These are phyloP conservation scores for Podospora pseudocomata DNA, from an alignment of 495 filamentous ascomycete species.

Conservation along the genomic window DNA sequence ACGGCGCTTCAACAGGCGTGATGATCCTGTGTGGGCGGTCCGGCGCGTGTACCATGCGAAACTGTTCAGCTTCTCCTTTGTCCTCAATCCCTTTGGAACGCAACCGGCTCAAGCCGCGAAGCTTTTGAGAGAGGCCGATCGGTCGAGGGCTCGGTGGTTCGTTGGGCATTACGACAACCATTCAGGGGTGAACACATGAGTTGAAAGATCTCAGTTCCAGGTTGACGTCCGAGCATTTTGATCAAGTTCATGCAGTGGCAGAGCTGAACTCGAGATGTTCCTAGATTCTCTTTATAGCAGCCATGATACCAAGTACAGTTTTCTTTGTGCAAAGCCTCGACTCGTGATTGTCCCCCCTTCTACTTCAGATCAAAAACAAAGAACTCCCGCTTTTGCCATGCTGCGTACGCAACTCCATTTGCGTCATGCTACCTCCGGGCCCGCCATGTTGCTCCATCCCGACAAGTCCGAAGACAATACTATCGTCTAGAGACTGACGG, in stretches of 20 bases:
- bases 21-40: slow-evolving; percentile 21
- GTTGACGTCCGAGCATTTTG: neutral
- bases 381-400: neutral
- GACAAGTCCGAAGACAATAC: neutral
- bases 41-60: slow-evolving; percentile 30
- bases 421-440: neutral
- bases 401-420: neutral
- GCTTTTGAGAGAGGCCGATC: slow-evolving; percentile 20
- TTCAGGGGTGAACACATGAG: neutral
- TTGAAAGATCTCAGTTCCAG: neutral
- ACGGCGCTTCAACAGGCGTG: slow-evolving; percentile 21
- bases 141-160: slow-evolving; percentile 6
- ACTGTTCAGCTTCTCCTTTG: slow-evolving; percentile 13
- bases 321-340: neutral
- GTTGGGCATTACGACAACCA: slow-evolving; percentile 2
- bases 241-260: neutral
- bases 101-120: slow-evolving; percentile 22
- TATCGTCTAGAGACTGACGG: slow-evolving; percentile 63
- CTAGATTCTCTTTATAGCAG: neutral
- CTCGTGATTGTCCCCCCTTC: neutral
- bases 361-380: neutral
- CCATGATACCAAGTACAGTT: neutral
- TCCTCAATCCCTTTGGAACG: slow-evolving; percentile 7
- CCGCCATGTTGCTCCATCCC: neutral
- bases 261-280: neutral